Evolutionary conservation across 2,329 filamentous ascomycete genomes (phyloP), one percentile per base, ranked within the genome.

Genomic region (Xylaria sp.): DNA sequence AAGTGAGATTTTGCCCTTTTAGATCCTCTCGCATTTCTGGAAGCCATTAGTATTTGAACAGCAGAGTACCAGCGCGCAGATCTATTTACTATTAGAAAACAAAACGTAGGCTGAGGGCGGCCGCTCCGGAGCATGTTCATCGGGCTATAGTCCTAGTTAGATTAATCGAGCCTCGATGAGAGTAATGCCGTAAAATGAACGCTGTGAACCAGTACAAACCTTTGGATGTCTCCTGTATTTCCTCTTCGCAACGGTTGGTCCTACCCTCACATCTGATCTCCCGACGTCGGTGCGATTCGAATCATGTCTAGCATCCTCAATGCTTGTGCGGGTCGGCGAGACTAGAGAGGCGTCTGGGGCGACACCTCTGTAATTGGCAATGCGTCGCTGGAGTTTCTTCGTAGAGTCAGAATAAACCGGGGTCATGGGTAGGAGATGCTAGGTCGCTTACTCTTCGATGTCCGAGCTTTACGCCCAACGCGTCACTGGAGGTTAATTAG

Each of bases 91-190:
- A 74, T 95, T 95, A 0, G 93, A 94, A 76, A 96, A 96, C 17
- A 95, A 86, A 12, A 95, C 93, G 80, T 95, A 95, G 58, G 92
- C 93, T 4, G 92, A 95, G 0, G 92, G 91, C 1, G 93, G 92
- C 27, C 92, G 85, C 75, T 94, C 92, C 1, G 93, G 93, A 0
- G 92, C 92, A 81, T 93, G 89, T 67, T 93, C 90, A 73, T 96
- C 93, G 3, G 92, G 85, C 88, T 93, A 75, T 39, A 36, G 27
- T 17, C 32, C n/a, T 47, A 24, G 48, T 68, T 7, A 67, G 68
- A 21, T 55, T n/a, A 51, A 36, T 27, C 53, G 21, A 27, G 51
- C 19, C 12, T 53, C 21, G 3, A 51, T 1, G 21, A 24, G n/a
- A 17, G 9, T 2, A 12, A 4, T n/a, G 2, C 32, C 3, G 19